Conservation (phyloP, 371 early-diverging fungal genomes). For the Coemansia sp. region DNA sequence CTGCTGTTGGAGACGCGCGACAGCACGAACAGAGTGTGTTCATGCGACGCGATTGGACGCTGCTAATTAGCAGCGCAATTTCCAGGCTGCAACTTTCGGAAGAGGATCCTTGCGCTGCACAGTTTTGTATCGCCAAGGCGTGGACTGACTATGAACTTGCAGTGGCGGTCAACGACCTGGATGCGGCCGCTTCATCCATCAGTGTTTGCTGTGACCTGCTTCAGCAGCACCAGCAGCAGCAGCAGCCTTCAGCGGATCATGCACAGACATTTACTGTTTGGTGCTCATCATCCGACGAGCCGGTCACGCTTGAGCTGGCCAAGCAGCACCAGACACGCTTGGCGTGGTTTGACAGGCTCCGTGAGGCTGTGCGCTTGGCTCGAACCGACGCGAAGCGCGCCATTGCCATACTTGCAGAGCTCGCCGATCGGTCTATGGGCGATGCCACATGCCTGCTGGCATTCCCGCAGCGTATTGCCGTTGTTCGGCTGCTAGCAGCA, state of each 20-base stretch:
- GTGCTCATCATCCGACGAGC: conserved; percentile 27
- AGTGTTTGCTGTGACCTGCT: conserved; percentile 5
- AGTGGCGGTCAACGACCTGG: conserved; percentile 6
- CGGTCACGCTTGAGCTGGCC: conserved; percentile 19
- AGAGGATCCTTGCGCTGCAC: background rate
- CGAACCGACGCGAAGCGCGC: conserved; percentile 6
- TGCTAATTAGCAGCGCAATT: background rate
- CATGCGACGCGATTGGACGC: conserved; percentile 30
- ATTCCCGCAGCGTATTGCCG: conserved; percentile 29
- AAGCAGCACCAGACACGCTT: conserved; percentile 17
- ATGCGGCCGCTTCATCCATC: conserved; percentile 6
- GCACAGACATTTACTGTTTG: background rate
- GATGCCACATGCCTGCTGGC: background rate
- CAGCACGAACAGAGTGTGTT: background rate
- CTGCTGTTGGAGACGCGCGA: background rate
- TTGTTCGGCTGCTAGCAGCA: conserved; percentile 21
- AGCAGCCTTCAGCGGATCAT: background rate
- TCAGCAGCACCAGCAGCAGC: background rate
- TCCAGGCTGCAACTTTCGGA: background rate
- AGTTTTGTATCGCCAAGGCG: conserved; percentile 22
- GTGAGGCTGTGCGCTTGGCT: conserved; percentile 15
- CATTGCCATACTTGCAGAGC: background rate
- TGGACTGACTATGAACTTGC: conserved; percentile 36
- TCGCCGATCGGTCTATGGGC: conserved; percentile 1
- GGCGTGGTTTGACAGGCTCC: conserved; percentile 8